phyloP scores from a whole-genome alignment of 129 eudicot species.

The Cynara cardunculus region DNA sequence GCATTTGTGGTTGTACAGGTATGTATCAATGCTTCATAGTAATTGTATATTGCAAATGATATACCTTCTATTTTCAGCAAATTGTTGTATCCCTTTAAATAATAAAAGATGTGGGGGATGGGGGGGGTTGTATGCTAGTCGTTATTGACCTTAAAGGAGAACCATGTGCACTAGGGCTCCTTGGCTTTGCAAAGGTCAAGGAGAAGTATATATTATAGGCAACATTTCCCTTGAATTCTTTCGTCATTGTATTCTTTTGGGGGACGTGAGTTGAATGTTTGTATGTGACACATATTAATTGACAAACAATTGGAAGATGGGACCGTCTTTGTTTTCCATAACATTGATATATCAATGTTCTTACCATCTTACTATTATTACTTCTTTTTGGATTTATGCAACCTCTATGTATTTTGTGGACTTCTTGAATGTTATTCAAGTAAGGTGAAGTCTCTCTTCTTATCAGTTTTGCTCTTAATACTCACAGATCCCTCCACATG shows the following conservation, averaged over 20 bases:
- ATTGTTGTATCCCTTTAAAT: not conserved
- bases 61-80: not conserved
- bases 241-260: not conserved
- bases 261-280: not conserved
- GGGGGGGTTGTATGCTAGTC: not conserved
- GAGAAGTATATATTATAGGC: not conserved
- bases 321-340: not conserved
- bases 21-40: not conserved
- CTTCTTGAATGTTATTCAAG: not conserved
- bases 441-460: not conserved
- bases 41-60: not conserved
- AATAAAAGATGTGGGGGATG: not conserved
- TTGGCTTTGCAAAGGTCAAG: not conserved
- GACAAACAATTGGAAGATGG: not conserved
- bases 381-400: constrained; percentile 8
- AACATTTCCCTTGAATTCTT: too few relatives aligned
- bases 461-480: constrained; percentile 4
- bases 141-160: too few relatives aligned
- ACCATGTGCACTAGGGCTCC: not conserved
- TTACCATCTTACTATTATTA: not conserved
- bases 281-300: not conserved
- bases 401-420: not conserved
- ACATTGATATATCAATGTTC: not conserved
- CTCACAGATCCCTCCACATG: constrained; percentile 77
- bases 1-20: not conserved